Percentiles rank a stretch among this genome's conserved stretches.
Evolutionary conservation across 2,329 filamentous ascomycete species (phyloP).

Genomic region (Aspergillus neotritici): DNA sequence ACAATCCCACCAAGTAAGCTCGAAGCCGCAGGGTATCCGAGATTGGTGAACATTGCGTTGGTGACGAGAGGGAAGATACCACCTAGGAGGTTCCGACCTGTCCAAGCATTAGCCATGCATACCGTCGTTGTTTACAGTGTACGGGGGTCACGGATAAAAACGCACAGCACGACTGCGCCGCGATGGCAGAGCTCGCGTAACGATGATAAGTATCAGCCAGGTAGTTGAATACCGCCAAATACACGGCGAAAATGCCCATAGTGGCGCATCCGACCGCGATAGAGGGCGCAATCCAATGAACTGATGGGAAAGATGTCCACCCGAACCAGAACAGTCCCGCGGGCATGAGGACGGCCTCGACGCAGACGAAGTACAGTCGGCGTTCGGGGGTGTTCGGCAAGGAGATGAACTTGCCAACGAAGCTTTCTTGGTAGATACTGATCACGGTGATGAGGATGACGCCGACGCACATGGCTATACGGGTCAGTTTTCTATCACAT

Average conservation of each 20-base stretch:
- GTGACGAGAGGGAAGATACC: slow-evolving; percentile 77
- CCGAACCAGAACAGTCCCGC: slow-evolving; percentile 77
- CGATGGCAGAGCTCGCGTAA: slow-evolving; percentile 79
- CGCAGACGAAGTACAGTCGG: slow-evolving; percentile 75
- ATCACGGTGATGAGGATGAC: slow-evolving; percentile 61
- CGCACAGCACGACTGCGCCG: slow-evolving; percentile 73
- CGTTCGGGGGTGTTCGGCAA: slow-evolving; percentile 59
- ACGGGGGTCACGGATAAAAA: background rate
- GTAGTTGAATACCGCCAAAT: slow-evolving; percentile 88
- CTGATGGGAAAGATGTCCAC: slow-evolving; percentile 57
- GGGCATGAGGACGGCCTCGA: slow-evolving; percentile 69
- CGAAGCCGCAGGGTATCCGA: slow-evolving; percentile 67
- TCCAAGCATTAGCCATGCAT: background rate
- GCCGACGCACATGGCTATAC: slow-evolving; percentile 62
- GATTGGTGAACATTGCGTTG: slow-evolving; percentile 62
- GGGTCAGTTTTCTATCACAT: slow-evolving; percentile 1
- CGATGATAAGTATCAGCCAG: slow-evolving; percentile 80
- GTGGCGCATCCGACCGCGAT: slow-evolving; percentile 68
- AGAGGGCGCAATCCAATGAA: slow-evolving; percentile 67
- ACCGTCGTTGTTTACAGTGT: background rate
- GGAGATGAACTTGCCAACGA: slow-evolving; percentile 50
- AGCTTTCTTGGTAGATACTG: slow-evolving; percentile 66
- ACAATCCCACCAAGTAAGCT: slow-evolving; percentile 71
- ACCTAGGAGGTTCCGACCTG: slow-evolving; percentile 67
- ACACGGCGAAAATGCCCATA: slow-evolving; percentile 80